Conservation (phyloP, 495 filamentous ascomycete genomes). For the Penicillium daleae region DNA sequence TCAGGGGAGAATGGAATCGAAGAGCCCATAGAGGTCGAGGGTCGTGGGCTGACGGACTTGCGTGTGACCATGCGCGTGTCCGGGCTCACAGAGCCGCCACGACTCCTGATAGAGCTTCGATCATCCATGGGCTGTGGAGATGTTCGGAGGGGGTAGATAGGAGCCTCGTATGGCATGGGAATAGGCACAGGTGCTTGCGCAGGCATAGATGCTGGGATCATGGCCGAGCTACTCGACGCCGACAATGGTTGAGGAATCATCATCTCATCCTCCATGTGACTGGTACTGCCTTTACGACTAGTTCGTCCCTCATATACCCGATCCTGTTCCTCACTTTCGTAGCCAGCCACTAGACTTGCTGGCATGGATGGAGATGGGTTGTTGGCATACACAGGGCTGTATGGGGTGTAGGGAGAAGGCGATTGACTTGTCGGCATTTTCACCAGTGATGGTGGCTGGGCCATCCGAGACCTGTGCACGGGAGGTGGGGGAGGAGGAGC, state of each 20-base stretch:
- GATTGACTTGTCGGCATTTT: constrained; percentile 30
- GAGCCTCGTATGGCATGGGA: constrained; percentile 31
- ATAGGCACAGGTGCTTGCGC: constrained; percentile 26
- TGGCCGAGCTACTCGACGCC: constrained; percentile 16
- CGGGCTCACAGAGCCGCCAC: constrained; percentile 58
- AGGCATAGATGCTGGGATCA: constrained; percentile 21
- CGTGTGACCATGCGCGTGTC: constrained; percentile 60
- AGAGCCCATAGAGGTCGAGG: constrained; percentile 59
- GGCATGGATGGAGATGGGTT: constrained; percentile 55
- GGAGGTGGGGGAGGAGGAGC: constrained; percentile 52
- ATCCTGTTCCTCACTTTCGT: constrained; percentile 66
- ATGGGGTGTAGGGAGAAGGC: constrained; percentile 39
- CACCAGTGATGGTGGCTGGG: constrained; percentile 24
- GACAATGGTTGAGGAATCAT: constrained; percentile 31
- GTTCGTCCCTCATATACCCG: constrained; percentile 29
- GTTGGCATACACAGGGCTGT: constrained; percentile 38
- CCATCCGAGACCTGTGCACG: constrained; percentile 47
- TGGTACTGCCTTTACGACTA: constrained; percentile 32
- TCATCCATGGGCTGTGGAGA: constrained; percentile 39
- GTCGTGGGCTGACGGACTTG: constrained; percentile 79
- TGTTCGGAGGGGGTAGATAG: constrained; percentile 42
- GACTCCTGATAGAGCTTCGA: constrained; percentile 19
- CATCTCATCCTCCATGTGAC: constrained; percentile 38
- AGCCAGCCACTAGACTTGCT: constrained; percentile 69
- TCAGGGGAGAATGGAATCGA: constrained; percentile 87